Conservation (phyloP, 176 grass and related monocot species). For the Avena insularis region DNA sequence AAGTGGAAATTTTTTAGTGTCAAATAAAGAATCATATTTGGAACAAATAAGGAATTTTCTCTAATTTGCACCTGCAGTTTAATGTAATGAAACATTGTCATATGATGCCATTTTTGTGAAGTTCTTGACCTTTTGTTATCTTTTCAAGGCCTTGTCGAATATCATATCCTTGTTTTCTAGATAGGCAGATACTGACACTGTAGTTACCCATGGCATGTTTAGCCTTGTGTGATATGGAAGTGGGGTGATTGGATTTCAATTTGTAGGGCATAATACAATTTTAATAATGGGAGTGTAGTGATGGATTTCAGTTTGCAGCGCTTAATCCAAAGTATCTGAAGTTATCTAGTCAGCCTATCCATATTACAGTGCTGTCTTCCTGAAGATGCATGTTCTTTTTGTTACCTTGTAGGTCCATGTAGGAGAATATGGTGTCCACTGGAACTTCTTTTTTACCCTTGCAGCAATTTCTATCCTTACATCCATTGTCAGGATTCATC, state of each 20-base stretch:
- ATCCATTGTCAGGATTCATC: constrained; percentile 74
- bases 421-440: constrained; percentile 97
- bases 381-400: constrained; percentile 39
- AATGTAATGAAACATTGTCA: constrained; percentile 18
- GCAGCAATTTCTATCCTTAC: constrained; percentile 83
- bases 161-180: constrained; percentile 20
- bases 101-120: constrained; percentile 9
- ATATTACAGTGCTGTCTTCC: constrained; percentile 36
- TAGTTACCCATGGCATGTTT: constrained; percentile 11
- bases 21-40: too few species aligned
- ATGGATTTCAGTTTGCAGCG: background rate
- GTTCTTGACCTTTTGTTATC: background rate
- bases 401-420: constrained; percentile 78
- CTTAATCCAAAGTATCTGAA: background rate
- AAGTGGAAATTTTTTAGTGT: too few species aligned
- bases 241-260: background rate
- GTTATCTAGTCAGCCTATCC: background rate
- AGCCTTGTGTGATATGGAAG: background rate
- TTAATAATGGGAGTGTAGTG: background rate
- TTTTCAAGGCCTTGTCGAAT: background rate
- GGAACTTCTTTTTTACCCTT: constrained; percentile 99
- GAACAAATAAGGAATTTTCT: too few species aligned
- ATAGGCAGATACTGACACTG: background rate
- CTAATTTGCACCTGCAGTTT: constrained; percentile 12
- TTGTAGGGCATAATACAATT: background rate